phyloP scores from a whole-genome alignment of 2,329 filamentous ascomycete species.

The Nigrograna mackinnonii region DNA sequence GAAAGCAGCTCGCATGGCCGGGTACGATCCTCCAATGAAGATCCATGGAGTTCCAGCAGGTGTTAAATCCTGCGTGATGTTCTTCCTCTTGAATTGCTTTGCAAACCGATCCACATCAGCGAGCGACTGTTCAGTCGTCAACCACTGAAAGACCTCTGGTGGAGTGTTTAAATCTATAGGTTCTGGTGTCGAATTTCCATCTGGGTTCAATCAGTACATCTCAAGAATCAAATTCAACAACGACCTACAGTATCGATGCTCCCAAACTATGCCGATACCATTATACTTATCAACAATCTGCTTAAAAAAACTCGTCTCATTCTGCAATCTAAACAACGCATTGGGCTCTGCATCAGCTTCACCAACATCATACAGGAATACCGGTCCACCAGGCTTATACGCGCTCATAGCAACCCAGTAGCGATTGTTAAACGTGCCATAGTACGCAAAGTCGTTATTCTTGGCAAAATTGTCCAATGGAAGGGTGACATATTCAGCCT shows the following conservation, averaged over 20 bases:
- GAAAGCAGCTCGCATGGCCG: conserved; percentile 43
- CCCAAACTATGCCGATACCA: conserved; percentile 44
- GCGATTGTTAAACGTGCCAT: conserved; percentile 38
- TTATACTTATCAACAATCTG: conserved; percentile 38
- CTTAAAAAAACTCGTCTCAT: conserved; percentile 37
- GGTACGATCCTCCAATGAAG: conserved; percentile 42
- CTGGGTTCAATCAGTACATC: conserved; percentile 11
- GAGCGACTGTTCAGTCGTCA: conserved; percentile 46
- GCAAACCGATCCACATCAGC: conserved; percentile 47
- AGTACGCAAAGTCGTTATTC: conserved; percentile 20
- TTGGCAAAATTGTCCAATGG: conserved; percentile 41
- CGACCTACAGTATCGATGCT: conserved; percentile 42
- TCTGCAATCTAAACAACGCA: conserved; percentile 28
- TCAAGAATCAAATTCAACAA: too few relatives aligned
- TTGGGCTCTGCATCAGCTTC: conserved; percentile 32
- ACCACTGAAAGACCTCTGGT: conserved; percentile 35
- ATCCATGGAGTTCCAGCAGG: conserved; percentile 42
- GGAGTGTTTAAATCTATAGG: conserved; percentile 35
- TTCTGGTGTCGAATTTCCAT: conserved; percentile 44
- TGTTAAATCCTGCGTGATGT: conserved; percentile 38
- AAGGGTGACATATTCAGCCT: conserved; percentile 36
- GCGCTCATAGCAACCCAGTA: conserved; percentile 38
- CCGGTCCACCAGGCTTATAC: conserved; percentile 40
- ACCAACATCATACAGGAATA: conserved; percentile 43
- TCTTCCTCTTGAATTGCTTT: conserved; percentile 39